These are phyloP conservation scores for Boletus fagicola DNA, from an alignment of 768 basidiomycete species.

Conservation along the genomic window DNA sequence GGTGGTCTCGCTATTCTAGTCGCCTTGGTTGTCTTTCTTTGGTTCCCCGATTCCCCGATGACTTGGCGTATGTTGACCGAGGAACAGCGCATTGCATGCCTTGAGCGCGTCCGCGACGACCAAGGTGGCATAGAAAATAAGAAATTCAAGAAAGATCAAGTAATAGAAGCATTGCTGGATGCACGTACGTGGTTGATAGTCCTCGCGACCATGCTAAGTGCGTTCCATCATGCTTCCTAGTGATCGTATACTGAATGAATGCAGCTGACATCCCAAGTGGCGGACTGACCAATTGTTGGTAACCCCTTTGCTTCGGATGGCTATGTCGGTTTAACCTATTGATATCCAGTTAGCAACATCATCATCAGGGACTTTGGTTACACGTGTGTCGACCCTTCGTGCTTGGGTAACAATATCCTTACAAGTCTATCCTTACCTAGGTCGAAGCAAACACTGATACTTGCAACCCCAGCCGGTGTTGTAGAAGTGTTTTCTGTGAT, in stretches of 20 bases:
- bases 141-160: constrained; percentile 1
- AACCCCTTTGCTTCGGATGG: not conserved
- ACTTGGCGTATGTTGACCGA: constrained; percentile 36
- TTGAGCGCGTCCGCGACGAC: constrained; percentile 42
- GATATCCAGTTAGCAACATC: constrained; percentile 18
- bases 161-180: constrained; percentile 9
- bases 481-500: constrained; percentile 23
- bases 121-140: constrained; percentile 13
- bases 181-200: constrained; percentile 30
- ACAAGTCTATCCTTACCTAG: not conserved
- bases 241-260: not conserved
- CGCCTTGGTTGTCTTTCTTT: constrained; percentile 16
- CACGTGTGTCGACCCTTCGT: constrained; percentile 4
- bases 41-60: not conserved
- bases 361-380: constrained; percentile 26
- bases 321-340: not conserved
- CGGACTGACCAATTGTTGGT: constrained; percentile 19
- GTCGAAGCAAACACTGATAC: constrained; percentile 3
- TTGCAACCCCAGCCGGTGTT: constrained; percentile 24
- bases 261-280: constrained; percentile 25
- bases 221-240: not conserved
- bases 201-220: constrained; percentile 21
- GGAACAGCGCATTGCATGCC: constrained; percentile 36
- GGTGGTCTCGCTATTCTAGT: constrained; percentile 40
- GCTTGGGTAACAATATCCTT: not conserved